These are phyloP conservation scores for Wallacemonas sp. DNA, from an alignment of 208 protist species.

Conservation along the genomic window DNA sequence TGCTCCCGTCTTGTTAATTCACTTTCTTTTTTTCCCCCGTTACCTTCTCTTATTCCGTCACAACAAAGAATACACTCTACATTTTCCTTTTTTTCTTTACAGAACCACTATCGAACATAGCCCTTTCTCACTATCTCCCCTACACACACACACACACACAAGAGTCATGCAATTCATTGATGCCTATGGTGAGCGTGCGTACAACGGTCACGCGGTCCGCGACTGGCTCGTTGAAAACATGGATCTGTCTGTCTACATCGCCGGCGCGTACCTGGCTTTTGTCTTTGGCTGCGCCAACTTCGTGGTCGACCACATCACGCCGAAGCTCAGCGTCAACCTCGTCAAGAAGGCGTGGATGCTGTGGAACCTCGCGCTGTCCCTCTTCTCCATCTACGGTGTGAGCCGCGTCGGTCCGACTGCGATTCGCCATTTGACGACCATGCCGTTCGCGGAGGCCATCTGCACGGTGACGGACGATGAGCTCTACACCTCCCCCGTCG, in stretches of 20 bases:
- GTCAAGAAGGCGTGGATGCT: constrained; percentile 64
- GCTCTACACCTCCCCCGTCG: constrained; percentile 62
- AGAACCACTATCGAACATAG: not conserved
- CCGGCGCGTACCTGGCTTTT: constrained; percentile 57
- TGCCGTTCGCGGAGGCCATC: constrained; percentile 41
- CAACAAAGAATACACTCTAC: not conserved
- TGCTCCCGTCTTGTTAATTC: not conserved
- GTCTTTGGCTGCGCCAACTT: constrained; percentile 49
- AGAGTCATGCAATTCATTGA: constrained; percentile 47
- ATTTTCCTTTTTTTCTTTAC: not conserved
- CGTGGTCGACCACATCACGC: constrained; percentile 36
- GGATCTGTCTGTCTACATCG: constrained; percentile 56
- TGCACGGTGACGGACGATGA: constrained; percentile 62
- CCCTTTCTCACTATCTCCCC: not conserved
- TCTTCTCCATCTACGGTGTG: constrained; percentile 81
- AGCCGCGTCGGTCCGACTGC: constrained; percentile 53
- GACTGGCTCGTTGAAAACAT: constrained; percentile 38
- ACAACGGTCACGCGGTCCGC: constrained; percentile 38
- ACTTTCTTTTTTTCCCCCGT: constrained; percentile 5
- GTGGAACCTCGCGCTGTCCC: constrained; percentile 86
- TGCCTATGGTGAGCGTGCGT: constrained; percentile 40
- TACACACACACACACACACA: not conserved
- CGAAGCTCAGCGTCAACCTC: constrained; percentile 46
- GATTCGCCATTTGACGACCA: constrained; percentile 11
- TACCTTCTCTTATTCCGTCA: constrained; percentile 3